phyloP scores from a whole-genome alignment of 441 rosid species.

The Melastoma candidum region DNA sequence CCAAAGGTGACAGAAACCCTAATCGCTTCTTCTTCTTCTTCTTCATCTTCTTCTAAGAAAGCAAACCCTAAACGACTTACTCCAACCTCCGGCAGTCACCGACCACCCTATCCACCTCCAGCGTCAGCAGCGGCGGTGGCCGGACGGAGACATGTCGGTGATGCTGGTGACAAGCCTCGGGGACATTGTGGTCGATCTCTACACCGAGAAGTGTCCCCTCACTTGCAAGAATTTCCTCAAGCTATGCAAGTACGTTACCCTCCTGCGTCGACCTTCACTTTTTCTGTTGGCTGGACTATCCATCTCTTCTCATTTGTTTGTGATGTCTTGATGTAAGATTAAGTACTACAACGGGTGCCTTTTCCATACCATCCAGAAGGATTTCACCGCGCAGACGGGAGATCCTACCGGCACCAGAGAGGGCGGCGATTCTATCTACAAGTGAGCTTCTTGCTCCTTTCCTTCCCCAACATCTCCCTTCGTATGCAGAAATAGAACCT shows the following conservation, averaged over 20 bases:
- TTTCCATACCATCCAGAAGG: constrained; percentile 84
- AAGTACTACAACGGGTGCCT: constrained; percentile 84
- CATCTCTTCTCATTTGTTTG: background rate
- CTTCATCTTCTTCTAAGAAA: no score
- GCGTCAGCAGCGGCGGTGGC: no score
- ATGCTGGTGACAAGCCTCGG: constrained; percentile 76
- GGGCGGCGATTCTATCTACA: constrained; percentile 85
- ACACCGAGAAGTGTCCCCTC: constrained; percentile 58
- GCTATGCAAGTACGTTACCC: constrained; percentile 67
- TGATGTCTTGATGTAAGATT: constrained; percentile 33
- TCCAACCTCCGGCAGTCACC: no score
- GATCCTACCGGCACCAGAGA: constrained; percentile 80
- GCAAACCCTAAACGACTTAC: no score
- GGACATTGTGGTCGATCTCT: constrained; percentile 72
- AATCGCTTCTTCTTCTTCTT: no score
- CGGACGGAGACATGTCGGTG: constrained; percentile 47
- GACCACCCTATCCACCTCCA: no score
- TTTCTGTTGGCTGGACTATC: background rate
- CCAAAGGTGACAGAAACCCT: no score
- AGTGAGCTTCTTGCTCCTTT: constrained; percentile 28
- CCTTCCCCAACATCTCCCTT: background rate
- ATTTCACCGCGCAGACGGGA: constrained; percentile 94
- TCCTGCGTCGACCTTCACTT: background rate
- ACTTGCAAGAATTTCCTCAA: constrained; percentile 90
- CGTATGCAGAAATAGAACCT: no score